Evolutionary conservation across 2,329 filamentous ascomycete species (phyloP).

Genomic region (Sclerotinia nivalis): DNA sequence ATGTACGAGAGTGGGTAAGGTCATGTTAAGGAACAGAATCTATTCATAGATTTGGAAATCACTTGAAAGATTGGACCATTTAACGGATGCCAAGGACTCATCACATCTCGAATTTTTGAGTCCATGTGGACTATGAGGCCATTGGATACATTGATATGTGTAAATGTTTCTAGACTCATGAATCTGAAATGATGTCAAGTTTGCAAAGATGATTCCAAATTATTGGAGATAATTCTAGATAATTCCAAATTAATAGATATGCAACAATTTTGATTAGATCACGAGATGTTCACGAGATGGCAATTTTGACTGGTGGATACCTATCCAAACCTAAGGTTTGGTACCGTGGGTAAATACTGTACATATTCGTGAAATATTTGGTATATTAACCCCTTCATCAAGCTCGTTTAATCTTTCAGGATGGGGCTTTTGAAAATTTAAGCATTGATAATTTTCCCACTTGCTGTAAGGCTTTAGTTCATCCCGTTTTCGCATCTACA

Average conservation of each 20-base stretch:
- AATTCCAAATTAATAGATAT: constrained; percentile 10
- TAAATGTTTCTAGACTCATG: too few relatives aligned
- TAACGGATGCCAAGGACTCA: too few relatives aligned
- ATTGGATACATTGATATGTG: too few relatives aligned
- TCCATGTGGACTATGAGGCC: too few relatives aligned
- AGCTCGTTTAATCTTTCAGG: background rate
- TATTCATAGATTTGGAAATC: too few relatives aligned
- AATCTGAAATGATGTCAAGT: background rate
- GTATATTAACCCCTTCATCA: background rate
- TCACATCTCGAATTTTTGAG: too few relatives aligned
- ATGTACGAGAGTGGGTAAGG: too few relatives aligned
- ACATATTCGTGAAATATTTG: background rate
- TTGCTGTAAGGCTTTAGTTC: background rate
- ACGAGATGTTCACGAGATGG: background rate
- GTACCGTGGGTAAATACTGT: background rate
- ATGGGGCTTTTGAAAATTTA: background rate
- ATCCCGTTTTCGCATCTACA: too few relatives aligned
- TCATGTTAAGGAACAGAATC: too few relatives aligned
- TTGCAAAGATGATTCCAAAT: background rate
- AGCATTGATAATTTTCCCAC: background rate
- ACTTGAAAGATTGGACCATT: too few relatives aligned
- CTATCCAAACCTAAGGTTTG: background rate
- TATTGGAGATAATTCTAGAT: background rate
- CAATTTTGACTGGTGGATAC: background rate
- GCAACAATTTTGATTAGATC: background rate